Evolutionary conservation across 768 basidiomycete genomes (phyloP), one percentile per base, ranked within the genome.

Genomic region (Mycena pura): DNA sequence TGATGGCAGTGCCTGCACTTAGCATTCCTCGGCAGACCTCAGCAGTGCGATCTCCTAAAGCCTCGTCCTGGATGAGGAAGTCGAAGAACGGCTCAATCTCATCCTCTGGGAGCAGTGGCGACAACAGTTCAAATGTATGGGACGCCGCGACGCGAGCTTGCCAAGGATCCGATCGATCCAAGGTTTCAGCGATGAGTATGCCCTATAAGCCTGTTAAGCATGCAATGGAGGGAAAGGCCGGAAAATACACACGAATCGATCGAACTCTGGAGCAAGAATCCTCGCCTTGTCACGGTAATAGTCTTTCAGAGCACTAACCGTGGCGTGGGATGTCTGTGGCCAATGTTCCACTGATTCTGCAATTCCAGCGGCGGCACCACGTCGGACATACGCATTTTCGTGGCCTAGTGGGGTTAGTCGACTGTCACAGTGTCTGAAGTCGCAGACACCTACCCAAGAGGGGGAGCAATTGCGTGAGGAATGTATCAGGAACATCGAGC

Each of bases 101-200:
- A 0, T 80, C 76, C 3, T 84, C 77, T 0, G 86, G 81, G 68
- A 95, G 90, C 11, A 78, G 78, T 2, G 87, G 85, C 0, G 93
- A 86, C 3, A 96, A 74, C 3, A 82, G 77, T 61, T 87, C 83
- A 57, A 98, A 87, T 0, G 91, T 74, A 17, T 77, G 74, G 1
- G 91, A 89, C 48, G 89, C 80, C 6, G 96, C 93, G 6, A 91
- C 78, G 19, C 97, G 85, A 19, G 89, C 81, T 43, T 87, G 83
- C 92, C 92, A 99, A 6, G 96, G 96, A 76, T 99, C 97, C 9
- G 85, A 76, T 24, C 91, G 86, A 68, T 93, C 90, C n/a, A 98
- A 77, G 38, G 89, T 95, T 66, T 88, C 85, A 19, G 92, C 86
- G 48, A 96, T 89, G 49, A 99, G 84, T 92, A 99, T 96, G 15